phyloP scores from a whole-genome alignment of 164 flowering plant species.

The Vitis amurensis region DNA sequence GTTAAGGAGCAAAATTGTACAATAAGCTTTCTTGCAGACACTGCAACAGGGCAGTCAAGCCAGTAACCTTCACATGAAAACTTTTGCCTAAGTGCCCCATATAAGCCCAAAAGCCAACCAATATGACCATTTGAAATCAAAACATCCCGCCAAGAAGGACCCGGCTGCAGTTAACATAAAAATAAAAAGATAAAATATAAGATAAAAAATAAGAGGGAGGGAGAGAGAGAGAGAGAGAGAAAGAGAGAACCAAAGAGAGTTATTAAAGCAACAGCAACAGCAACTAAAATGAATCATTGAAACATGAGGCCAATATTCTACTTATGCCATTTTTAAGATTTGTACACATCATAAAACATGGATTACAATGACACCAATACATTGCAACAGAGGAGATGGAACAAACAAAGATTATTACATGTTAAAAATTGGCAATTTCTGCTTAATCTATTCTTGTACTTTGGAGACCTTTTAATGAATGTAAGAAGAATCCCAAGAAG shows the following conservation, averaged over 20 bases:
- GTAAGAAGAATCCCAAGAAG: background rate
- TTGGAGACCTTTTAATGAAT: background rate
- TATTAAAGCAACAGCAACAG: too few species aligned
- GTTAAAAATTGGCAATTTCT: background rate
- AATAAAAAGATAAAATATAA: conserved; percentile 1
- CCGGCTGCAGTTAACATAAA: conserved; percentile 63
- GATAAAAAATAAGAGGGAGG: background rate
- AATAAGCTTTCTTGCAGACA: conserved; percentile 84
- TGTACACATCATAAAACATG: background rate
- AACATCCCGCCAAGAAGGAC: conserved; percentile 73
- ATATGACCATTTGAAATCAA: conserved; percentile 79
- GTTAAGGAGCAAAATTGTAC: conserved; percentile 83
- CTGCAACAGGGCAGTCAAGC: conserved; percentile 94
- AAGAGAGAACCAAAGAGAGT: too few species aligned
- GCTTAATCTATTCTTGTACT: background rate
- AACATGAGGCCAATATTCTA: background rate
- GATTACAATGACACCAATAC: background rate
- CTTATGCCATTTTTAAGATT: background rate
- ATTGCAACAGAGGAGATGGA: background rate
- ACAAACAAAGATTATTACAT: background rate
- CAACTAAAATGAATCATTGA: background rate
- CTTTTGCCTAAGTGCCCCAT: conserved; percentile 74
- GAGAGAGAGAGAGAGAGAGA: too few species aligned
- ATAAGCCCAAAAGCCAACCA: conserved; percentile 78
- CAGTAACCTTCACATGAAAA: conserved; percentile 61